Base-by-base conservation (phyloP, 108 stramenopile genomes). In the Bacterosira constricta region DNA sequence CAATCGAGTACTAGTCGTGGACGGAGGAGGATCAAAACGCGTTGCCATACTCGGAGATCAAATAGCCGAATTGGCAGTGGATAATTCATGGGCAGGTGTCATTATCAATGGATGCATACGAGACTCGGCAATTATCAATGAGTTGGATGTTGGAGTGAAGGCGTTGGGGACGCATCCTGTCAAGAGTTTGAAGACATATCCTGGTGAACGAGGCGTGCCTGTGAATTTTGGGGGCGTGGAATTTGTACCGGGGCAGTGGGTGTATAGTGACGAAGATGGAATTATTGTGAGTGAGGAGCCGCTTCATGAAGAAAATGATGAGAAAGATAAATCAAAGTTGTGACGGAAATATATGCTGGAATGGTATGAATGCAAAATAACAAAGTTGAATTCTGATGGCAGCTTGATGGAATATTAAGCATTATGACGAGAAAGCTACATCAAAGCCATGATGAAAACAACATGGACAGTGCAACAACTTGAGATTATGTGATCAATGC, bases 31-130 rank as follows among this genome's bases (percentile, higher is more conserved):
- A 10, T 82, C 80, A 15, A 68, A 78, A 53, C 78, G 88, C 13
- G 75, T 80, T 1, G 88, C 91, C 29, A 54, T 92, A 12, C 60
- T 89, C 37, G 91, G 91, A 26, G 91, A 89, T 69, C 58, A 77
- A 71, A 68, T 92, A 15, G 87, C 91, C 13, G 21, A 58, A 46
- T 50, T 86, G 4, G 87, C 83, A 29, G 60, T 73, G 4, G 56
- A 84, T 7, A 86, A 78, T 66, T 42, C 61, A 29, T 92, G 91
- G 88, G 68, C 73, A 6, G 88, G 91, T 0, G 50, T 92, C 10
- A 75, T 89, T 6, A 71, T 92, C 27, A 81, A 89, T 76, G 91
- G 88, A 35, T 88, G 83, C 58, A 87, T 92, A 50, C 80, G 88
- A 38, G 88, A 92, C 73, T 88, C 89, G 30, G 84, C 74, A 10